Evolutionary conservation across 768 basidiomycete species (phyloP), one percentile per base, ranked within the genome.

Genomic region (Lyophyllum decastes): DNA sequence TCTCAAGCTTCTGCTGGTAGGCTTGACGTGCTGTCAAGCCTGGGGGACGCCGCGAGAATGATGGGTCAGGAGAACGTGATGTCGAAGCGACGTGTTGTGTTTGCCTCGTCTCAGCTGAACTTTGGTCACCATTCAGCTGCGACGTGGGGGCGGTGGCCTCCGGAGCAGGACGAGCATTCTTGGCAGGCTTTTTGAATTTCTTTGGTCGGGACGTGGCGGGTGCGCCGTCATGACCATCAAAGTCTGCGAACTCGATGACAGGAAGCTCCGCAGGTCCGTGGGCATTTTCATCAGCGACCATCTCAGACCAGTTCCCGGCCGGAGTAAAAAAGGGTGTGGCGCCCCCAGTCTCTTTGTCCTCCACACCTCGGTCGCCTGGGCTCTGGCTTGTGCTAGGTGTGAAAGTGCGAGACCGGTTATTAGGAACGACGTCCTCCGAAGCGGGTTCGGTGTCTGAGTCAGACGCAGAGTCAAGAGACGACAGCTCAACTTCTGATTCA

Each of bases 1-100:
- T 78, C 56, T 92, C 88, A 24, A 96, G 78, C 27, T 88, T 86
- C 61, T 91, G 83, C 61, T 92, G 88, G 72, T 97, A 96, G 19
- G 86, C 90, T 69, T 94, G 92, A 48, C 94, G 90, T 38, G 87
- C 91, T 22, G 83, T 80, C 57, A 84, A 86, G 3, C 83, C 83
- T 2, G 77, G 64, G 21, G 75, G 73, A 16, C 80, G 81, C 49
- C 67, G 69, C 49, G 69, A 56, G 22, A 62, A 61, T 6, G 60
- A 50, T 49, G 66, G 60, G 33, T 49, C 64, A 49, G 61, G 54
- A 64, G 57, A 68, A 54, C 70, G 71, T 22, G 83, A 77, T 2
- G 77, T 65, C 19, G 81, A 79, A 33, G 77, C 76, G 26, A 71
- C 64, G 2, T 72, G 71, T 34, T 76, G 73, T 19, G 62, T 65